A percentile compares a stretch with the other conserved stretches of the same genome.
These are phyloP conservation scores for Inga oerstediana DNA, from an alignment of 306 rosid genomes.

Conservation along the genomic window DNA sequence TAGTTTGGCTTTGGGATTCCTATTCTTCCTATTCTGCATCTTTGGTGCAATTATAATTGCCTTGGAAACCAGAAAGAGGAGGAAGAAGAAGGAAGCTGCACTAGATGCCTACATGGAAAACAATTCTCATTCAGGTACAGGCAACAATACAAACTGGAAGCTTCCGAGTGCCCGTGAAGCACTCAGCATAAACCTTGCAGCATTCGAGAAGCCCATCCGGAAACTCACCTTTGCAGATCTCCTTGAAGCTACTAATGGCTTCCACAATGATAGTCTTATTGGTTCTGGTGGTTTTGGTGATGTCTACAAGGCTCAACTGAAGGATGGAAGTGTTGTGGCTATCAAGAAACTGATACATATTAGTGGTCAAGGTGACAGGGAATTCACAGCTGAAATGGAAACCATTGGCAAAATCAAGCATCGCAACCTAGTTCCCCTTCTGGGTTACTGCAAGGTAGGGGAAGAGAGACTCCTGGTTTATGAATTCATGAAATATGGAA, in stretches of 20 bases:
- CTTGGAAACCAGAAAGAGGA: conserved; percentile 73
- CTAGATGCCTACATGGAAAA: conserved; percentile 66
- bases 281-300: conserved; percentile 95
- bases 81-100: conserved; percentile 72
- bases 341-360: conserved; percentile 89
- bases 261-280: conserved; percentile 79
- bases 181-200: conserved; percentile 81
- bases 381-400: conserved; percentile 99
- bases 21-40: conserved; percentile 80
- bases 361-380: conserved; percentile 97
- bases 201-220: conserved; percentile 84
- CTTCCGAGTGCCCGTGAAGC: conserved; percentile 79
- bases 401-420: conserved; percentile 98
- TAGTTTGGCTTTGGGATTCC: conserved; percentile 90
- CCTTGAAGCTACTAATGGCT: conserved; percentile 86
- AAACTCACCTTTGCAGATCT: conserved; percentile 94
- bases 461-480: conserved; percentile 94
- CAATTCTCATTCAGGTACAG: conserved; percentile 63
- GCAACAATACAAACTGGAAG: conserved; percentile 65
- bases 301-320: conserved; percentile 89
- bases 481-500: conserved; percentile 92
- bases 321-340: conserved; percentile 87
- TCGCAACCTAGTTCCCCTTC: conserved; percentile 88
- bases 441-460: conserved; percentile 93
- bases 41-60: conserved; percentile 74